Evolutionary conservation across 2,329 filamentous ascomycete genomes (phyloP).

Genomic region (Fusarium continuum): DNA sequence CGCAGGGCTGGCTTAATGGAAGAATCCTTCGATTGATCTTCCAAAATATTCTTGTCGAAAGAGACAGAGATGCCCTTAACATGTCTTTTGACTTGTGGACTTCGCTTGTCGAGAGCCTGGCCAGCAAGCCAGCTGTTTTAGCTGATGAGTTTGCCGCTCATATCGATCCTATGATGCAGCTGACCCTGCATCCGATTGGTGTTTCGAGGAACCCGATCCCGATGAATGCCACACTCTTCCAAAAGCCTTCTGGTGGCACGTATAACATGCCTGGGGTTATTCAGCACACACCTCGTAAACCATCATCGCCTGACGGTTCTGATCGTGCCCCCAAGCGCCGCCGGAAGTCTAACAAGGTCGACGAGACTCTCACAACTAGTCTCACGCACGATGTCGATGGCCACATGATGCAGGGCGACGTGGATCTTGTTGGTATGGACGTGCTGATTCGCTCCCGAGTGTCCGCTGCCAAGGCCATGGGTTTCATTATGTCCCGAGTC

Average conservation of each 20-base stretch:
- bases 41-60: constrained; percentile 94
- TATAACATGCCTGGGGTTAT: constrained; percentile 67
- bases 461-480: constrained; percentile 86
- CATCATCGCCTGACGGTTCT: constrained; percentile 61
- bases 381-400: constrained; percentile 95
- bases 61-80: constrained; percentile 82
- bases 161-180: constrained; percentile 80
- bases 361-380: constrained; percentile 69
- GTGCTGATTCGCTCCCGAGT: constrained; percentile 88
- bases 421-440: constrained; percentile 92
- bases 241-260: constrained; percentile 89
- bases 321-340: constrained; percentile 78
- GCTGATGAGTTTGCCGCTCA: constrained; percentile 78
- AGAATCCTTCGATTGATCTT: constrained; percentile 89
- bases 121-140: constrained; percentile 70
- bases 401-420: constrained; percentile 96
- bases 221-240: constrained; percentile 89
- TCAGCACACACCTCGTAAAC: constrained; percentile 55
- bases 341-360: constrained; percentile 84
- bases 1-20: constrained; percentile 91
- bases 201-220: constrained; percentile 89
- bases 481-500: constrained; percentile 81
- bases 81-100: constrained; percentile 90
- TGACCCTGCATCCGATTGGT: constrained; percentile 91
- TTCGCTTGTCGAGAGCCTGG: constrained; percentile 75